These are phyloP conservation scores for Pleurotus eryngii DNA, from an alignment of 768 basidiomycete genomes.

Conservation along the genomic window DNA sequence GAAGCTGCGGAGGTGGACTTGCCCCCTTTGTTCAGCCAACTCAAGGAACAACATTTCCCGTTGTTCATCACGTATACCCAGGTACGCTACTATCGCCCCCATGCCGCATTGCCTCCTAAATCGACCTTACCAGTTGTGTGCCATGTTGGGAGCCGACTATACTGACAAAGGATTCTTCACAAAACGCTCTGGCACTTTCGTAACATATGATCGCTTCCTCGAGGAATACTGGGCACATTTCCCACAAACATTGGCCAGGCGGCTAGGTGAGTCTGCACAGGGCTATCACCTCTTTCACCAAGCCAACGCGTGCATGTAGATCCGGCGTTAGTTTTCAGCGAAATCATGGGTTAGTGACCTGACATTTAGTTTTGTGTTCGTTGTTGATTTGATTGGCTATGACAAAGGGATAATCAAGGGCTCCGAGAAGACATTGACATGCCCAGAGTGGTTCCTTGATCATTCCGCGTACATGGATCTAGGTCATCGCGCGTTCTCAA, in stretches of 20 bases:
- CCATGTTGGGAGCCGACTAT: slow-evolving; percentile 47
- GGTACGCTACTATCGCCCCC: slow-evolving; percentile 29
- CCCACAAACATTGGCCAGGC: slow-evolving; percentile 45
- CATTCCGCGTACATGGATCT: slow-evolving; percentile 41
- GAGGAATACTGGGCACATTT: slow-evolving; percentile 59
- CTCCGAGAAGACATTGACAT: slow-evolving; percentile 49
- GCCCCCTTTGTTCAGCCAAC: slow-evolving; percentile 50
- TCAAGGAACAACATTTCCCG: slow-evolving; percentile 63
- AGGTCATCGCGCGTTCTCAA: slow-evolving; percentile 49
- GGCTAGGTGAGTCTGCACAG: slow-evolving; percentile 39
- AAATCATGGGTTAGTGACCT: slow-evolving; percentile 54
- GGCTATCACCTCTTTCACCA: neutral
- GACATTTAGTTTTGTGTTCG: neutral
- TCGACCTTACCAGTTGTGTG: slow-evolving; percentile 35
- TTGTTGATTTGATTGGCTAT: neutral
- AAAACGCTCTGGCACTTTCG: slow-evolving; percentile 13
- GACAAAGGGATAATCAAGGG: slow-evolving; percentile 60
- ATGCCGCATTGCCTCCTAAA: neutral
- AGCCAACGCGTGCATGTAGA: slow-evolving; percentile 34
- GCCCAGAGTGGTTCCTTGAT: slow-evolving; percentile 37
- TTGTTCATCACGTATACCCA: slow-evolving; percentile 66
- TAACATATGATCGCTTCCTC: slow-evolving; percentile 48
- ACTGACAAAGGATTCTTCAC: neutral
- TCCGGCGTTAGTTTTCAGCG: slow-evolving; percentile 58
- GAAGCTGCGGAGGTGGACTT: slow-evolving; percentile 37